Base-by-base conservation (phyloP, 768 basidiomycete genomes). In the Polyporus arcularius region DNA sequence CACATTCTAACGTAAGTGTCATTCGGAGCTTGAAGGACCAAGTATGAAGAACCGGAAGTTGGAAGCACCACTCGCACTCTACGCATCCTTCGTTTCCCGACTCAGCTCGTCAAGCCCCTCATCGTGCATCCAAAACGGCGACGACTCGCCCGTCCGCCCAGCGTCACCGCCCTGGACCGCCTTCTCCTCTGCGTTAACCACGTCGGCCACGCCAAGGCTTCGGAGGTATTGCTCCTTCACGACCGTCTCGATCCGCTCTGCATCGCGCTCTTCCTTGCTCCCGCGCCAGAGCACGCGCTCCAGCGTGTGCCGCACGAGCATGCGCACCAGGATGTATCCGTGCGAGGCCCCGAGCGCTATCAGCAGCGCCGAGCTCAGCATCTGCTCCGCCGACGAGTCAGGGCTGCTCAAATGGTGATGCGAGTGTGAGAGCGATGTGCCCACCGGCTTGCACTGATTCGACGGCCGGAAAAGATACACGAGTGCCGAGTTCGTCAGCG, bases 301-400 rank as follows among this genome's bases (percentile, higher is more conserved):
- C 21, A 95, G 79, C 32, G 92, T 67, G 66, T 87, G 89, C 21
- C 89, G 77, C 40, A 94, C 83, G 14, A 80, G 60, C 4, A 76
- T 77, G 12, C 87, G 82, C 47, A 92, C 68, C 40, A 94, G 62
- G 58, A 94, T 77, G 74, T 88, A 96, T n/a, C 82, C 89, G 72
- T 98, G 96, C 47, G 88, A 90, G n/a, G 94, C 87, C 4, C 84
- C 81, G 42, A 98, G 81, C 1, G 94, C 90, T 43, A 96, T 68
- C 61, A 74, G 64, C 69, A 72, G 67, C 60, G 73, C 72, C 58
- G 71, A 63, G 58, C 67, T 57, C 46, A 72, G 63, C 52, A 77
- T 62, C 60, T 71, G 47, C 40, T 63, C 53, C 47, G 67, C 54
- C 14, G 54, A 32, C 48, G 62, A 57, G 47, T 55, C 30, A 31